Evolutionary conservation across 768 basidiomycete species (phyloP).

Genomic region (Hericium coralloides): DNA sequence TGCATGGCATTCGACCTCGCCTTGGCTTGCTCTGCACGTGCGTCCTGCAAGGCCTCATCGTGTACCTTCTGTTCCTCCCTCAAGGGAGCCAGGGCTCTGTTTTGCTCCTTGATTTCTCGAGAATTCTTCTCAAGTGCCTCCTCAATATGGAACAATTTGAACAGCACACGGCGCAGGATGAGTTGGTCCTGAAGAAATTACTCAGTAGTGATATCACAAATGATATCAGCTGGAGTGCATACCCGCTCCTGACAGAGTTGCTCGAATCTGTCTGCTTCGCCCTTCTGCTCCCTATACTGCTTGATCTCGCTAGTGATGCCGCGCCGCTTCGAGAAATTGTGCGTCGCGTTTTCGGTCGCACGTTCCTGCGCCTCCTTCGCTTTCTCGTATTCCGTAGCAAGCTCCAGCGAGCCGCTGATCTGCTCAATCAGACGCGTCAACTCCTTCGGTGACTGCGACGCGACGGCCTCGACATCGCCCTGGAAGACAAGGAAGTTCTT

Average conservation of each 20-base stretch:
- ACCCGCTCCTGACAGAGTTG: constrained; percentile 67
- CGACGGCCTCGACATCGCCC: constrained; percentile 97
- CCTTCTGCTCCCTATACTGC: constrained; percentile 95
- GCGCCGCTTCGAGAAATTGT: constrained; percentile 89
- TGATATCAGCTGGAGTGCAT: constrained; percentile 11
- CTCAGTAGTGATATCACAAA: no score
- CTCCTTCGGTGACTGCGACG: constrained; percentile 87
- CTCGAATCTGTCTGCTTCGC: constrained; percentile 85
- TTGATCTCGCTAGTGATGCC: constrained; percentile 93
- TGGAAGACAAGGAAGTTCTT: constrained; percentile 99
- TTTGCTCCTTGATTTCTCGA: constrained; percentile 60
- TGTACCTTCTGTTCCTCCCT: constrained; percentile 61
- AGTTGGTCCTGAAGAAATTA: constrained; percentile 54
- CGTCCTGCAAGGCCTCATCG: constrained; percentile 63
- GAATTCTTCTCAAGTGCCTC: constrained; percentile 69
- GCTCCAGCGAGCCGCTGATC: constrained; percentile 89
- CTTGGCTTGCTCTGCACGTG: constrained; percentile 73
- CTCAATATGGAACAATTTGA: constrained; percentile 87
- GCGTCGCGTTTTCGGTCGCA: constrained; percentile 89
- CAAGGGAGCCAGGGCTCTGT: constrained; percentile 58
- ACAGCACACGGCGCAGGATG: constrained; percentile 73
- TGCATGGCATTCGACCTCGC: constrained; percentile 67
- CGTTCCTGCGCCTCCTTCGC: constrained; percentile 82
- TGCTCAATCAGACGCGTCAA: constrained; percentile 89
- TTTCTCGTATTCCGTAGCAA: constrained; percentile 80